phyloP scores from a whole-genome alignment of 202 grass and related monocot genomes.

The Setaria italica region DNA sequence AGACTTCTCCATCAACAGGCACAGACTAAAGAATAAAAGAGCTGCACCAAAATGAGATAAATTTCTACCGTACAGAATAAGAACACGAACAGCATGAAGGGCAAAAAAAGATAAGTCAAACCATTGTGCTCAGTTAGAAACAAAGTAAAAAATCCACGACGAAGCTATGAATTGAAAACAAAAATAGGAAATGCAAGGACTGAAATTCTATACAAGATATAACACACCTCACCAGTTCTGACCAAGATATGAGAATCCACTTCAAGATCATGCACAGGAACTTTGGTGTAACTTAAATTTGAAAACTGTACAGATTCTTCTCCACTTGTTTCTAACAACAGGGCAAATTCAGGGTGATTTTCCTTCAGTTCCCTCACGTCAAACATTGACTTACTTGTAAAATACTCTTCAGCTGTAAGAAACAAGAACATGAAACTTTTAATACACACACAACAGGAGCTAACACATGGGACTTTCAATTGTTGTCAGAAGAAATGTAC shows the following conservation, averaged over 20 bases:
- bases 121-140: constrained; percentile 11
- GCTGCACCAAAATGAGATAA: constrained; percentile 56
- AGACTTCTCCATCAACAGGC: constrained; percentile 98
- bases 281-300: constrained; percentile 82
- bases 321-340: constrained; percentile 72
- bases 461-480: not conserved
- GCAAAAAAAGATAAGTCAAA: not conserved
- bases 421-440: constrained; percentile 6
- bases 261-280: constrained; percentile 94
- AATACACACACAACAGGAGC: constrained; percentile 32
- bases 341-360: constrained; percentile 90
- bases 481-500: constrained; percentile 50
- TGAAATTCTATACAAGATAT: constrained; percentile 37
- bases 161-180: constrained; percentile 19
- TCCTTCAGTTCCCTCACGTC: constrained; percentile 97
- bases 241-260: constrained; percentile 92
- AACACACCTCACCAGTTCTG: constrained; percentile 95
- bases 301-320: constrained; percentile 64
- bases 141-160: constrained; percentile 8
- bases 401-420: constrained; percentile 90
- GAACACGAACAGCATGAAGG: constrained; percentile 17
- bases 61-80: constrained; percentile 43
- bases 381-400: constrained; percentile 92
- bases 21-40: constrained; percentile 81
- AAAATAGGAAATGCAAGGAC: constrained; percentile 14